Conservation (phyloP, 2,329 filamentous ascomycete genomes). For the Diaporthe ampelina region DNA sequence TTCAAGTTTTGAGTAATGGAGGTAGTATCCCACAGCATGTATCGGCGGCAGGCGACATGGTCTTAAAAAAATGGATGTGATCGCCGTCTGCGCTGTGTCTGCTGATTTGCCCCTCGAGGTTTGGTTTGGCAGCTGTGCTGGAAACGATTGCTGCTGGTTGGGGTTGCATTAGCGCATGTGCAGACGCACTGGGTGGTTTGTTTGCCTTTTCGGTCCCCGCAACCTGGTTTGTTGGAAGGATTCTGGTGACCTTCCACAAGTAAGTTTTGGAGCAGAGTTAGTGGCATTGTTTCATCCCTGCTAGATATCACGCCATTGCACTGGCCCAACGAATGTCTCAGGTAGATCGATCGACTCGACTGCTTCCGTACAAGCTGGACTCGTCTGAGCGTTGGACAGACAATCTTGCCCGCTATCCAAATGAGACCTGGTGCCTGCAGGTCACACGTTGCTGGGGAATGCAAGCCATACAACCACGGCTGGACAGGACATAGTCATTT, state of each 20-base stretch:
- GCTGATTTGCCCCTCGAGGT: background rate
- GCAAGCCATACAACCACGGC: too few species aligned
- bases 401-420: background rate
- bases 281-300: conserved; percentile 2
- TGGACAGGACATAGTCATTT: background rate
- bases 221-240: background rate
- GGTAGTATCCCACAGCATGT: background rate
- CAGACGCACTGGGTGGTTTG: background rate
- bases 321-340: conserved; percentile 6
- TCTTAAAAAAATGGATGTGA: background rate
- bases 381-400: background rate
- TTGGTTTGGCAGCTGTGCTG: too few species aligned
- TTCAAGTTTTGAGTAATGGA: background rate
- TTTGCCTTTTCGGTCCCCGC: conserved; percentile 1
- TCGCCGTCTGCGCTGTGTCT: background rate
- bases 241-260: background rate
- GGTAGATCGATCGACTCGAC: background rate
- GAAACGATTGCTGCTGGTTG: conserved; percentile 1
- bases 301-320: conserved; percentile 22
- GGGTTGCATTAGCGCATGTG: conserved; percentile 25
- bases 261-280: background rate
- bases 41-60: background rate
- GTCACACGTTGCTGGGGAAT: background rate
- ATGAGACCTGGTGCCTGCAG: background rate
- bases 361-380: conserved; percentile 10